phyloP scores from a whole-genome alignment of 345 rosid genomes.

The Rhizophora apiculata region DNA sequence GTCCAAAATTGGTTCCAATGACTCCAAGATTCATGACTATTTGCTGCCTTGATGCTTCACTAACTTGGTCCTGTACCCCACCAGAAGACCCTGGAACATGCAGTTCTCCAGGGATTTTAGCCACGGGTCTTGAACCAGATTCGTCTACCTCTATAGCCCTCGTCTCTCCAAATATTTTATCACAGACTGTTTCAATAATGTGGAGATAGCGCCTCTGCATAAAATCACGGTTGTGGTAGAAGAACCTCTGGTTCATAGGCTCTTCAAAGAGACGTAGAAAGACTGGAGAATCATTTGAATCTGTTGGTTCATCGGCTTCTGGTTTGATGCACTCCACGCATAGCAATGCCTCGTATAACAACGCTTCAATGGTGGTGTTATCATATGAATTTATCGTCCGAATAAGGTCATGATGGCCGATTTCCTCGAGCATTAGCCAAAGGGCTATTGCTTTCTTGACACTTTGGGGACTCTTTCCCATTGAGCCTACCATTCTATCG shows the following conservation, averaged over 20 bases:
- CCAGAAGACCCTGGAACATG: background rate
- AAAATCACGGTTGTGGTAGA: constrained; percentile 24
- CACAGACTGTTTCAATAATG: constrained; percentile 29
- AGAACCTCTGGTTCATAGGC: constrained; percentile 19
- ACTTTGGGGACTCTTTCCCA: constrained; percentile 16
- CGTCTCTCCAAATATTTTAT: constrained; percentile 29
- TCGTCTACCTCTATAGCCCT: constrained; percentile 31
- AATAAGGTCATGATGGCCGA: constrained; percentile 29
- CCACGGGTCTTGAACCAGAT: constrained; percentile 21
- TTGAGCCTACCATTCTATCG: constrained; percentile 27
- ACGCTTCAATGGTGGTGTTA: constrained; percentile 23
- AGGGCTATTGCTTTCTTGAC: constrained; percentile 29
- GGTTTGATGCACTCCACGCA: constrained; percentile 24
- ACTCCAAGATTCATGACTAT: constrained; percentile 23
- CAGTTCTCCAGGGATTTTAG: background rate
- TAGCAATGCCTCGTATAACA: constrained; percentile 22
- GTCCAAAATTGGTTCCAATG: constrained; percentile 12
- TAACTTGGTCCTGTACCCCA: background rate
- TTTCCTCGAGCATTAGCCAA: constrained; percentile 35
- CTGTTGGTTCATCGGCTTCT: background rate
- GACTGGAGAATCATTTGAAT: constrained; percentile 7
- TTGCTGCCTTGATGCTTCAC: background rate
- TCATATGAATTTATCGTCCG: constrained; percentile 18
- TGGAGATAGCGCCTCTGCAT: constrained; percentile 22
- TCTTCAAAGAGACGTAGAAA: constrained; percentile 15